Conservation (phyloP, 2,329 filamentous ascomycete species). For the Fonsecaea multimorphosa region DNA sequence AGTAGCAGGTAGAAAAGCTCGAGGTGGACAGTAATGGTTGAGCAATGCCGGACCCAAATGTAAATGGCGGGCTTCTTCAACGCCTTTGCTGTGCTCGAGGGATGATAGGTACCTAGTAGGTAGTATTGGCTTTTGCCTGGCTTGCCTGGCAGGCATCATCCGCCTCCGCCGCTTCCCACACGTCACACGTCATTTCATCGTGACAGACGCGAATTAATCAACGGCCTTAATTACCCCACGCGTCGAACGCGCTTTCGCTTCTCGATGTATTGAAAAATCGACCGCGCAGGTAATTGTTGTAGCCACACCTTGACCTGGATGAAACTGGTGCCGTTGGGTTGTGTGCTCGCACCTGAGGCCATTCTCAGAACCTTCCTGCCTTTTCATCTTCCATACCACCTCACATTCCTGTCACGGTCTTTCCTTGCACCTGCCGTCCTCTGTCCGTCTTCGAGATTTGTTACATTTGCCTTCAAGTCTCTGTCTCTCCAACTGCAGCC, state of each 20-base stretch:
- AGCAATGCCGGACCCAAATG: no score
- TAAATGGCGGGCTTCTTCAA: not conserved
- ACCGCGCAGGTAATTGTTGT: not conserved
- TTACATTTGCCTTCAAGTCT: not conserved
- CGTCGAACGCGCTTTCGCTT: constrained; percentile 25
- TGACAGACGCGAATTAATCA: constrained; percentile 8
- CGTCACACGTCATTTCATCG: constrained; percentile 17
- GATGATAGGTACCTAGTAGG: not conserved
- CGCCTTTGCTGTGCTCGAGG: not conserved
- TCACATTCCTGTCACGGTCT: not conserved
- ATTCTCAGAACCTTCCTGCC: not conserved
- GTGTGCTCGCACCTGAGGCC: constrained; percentile 1
- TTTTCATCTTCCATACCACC: not conserved
- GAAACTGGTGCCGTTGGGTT: constrained; percentile 20
- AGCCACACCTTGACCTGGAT: constrained; percentile 15
- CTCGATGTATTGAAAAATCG: not conserved
- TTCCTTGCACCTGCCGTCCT: not conserved
- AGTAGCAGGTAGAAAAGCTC: not conserved
- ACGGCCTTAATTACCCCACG: constrained; percentile 20
- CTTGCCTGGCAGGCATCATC: not conserved
- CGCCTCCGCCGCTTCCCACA: not conserved
- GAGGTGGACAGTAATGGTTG: not conserved
- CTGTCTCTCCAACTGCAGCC: not conserved
- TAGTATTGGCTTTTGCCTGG: no score
- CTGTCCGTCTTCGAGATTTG: not conserved